Evolutionary conservation across 768 basidiomycete genomes (phyloP).

Genomic region (Trametes coccinea): DNA sequence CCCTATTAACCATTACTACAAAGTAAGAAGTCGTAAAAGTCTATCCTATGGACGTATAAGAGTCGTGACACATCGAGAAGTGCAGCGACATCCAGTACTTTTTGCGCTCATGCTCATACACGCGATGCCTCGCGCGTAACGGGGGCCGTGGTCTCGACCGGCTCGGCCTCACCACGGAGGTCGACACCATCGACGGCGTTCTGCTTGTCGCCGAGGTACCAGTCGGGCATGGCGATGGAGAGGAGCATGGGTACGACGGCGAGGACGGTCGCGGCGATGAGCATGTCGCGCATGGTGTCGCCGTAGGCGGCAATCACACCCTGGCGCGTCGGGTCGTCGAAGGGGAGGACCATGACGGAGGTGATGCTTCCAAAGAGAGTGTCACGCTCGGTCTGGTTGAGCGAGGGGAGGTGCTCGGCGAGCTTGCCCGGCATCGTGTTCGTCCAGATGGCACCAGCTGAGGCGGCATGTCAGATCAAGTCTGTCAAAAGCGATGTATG

Average conservation of each 20-base stretch:
- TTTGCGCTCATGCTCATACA: neutral
- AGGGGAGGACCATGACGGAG: slow-evolving; percentile 11
- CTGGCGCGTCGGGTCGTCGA: slow-evolving; percentile 18
- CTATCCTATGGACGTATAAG: too few relatives aligned
- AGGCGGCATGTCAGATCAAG: too few relatives aligned
- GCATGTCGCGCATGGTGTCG: slow-evolving; percentile 22
- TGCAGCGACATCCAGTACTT: neutral
- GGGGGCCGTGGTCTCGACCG: neutral
- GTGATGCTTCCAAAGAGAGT: slow-evolving; percentile 22
- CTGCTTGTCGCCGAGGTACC: slow-evolving; percentile 68
- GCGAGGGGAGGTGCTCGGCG: slow-evolving; percentile 24
- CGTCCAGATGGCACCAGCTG: slow-evolving; percentile 26
- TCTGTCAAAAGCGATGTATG: too few relatives aligned
- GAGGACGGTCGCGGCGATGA: slow-evolving; percentile 15
- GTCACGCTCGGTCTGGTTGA: slow-evolving; percentile 11
- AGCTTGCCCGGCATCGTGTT: slow-evolving; percentile 29
- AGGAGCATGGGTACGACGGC: slow-evolving; percentile 17
- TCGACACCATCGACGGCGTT: slow-evolving; percentile 59
- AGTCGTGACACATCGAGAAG: too few relatives aligned
- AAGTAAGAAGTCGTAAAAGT: too few relatives aligned
- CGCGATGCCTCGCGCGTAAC: neutral
- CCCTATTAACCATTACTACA: too few relatives aligned
- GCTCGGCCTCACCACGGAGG: slow-evolving; percentile 17
- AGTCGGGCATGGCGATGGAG: slow-evolving; percentile 52
- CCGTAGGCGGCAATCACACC: slow-evolving; percentile 23